Base-by-base conservation (phyloP, 2,329 filamentous ascomycete species). In the Ascocoryne sarcoides region DNA sequence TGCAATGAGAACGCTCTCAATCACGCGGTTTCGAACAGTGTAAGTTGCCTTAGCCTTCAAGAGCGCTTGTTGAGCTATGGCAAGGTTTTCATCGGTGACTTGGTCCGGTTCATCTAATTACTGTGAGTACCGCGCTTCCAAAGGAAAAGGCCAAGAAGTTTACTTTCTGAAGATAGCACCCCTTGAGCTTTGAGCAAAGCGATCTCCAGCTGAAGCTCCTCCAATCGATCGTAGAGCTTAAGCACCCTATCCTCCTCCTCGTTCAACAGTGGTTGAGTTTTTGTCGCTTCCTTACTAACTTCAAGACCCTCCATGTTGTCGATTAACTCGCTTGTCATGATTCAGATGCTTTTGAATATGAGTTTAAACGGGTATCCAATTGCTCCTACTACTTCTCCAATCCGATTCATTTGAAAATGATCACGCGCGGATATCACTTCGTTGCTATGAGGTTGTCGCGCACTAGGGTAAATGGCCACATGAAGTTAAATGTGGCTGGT, bases 1-100 rank as follows among this genome's bases (percentile, higher is more conserved):
- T 42, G 79, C 79, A 51, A 77, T 76, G 49, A 92, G 62, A 39
- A 85, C 76, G 34, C 72, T 77, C 46, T 83, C 76, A 16, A 80
- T 68, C 16, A 84, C 78, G 45, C 77, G 77, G 58, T 81, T 81
- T 47, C 77, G 77, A 41, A 90, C 68, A 30, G 76, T 70, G 60
- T 85, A 84, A 43, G 71, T 70, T 40, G 84, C 79, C 55, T 79
- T 78, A 18, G 84, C 76, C 51, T 86, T 74, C 20, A 90, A 68
- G 14, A 61, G 71, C 37, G 79, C 77, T 39, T 70, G 68, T 60
- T 87, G 77, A 5, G 78, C 76, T 32, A 67, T 65, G 47, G 72
- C 66, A 32, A 77, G 58, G 51, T 73, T 67, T 49, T 75, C 66
- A 40, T 69, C 64, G 36, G 69, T 67, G 34, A 69, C 64, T 34